Percentiles rank a stretch among this genome's conserved stretches.
Conservation (phyloP, 2,329 filamentous ascomycete genomes). For the Trichoderma breve region DNA sequence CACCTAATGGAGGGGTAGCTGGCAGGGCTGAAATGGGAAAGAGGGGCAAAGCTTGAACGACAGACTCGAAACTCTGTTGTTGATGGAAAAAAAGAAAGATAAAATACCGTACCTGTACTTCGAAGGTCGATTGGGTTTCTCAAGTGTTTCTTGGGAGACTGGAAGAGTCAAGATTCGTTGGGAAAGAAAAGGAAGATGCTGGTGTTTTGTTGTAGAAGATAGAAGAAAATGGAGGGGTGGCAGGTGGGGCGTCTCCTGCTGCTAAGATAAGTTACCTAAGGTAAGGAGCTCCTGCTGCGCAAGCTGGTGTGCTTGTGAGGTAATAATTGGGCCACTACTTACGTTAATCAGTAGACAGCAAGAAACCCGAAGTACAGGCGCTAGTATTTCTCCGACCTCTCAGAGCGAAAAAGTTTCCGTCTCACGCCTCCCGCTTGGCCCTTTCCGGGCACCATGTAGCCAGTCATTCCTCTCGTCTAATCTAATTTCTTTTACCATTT, state of each 20-base stretch:
- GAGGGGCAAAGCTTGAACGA: background rate
- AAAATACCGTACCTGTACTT: constrained; percentile 8
- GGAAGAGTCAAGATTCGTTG: background rate
- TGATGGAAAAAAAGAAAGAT: background rate
- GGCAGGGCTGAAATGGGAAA: constrained; percentile 21
- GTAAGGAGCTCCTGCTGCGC: background rate
- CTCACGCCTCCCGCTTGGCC: background rate
- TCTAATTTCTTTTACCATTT: constrained; percentile 6
- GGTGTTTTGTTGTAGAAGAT: constrained; percentile 15
- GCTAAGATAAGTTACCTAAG: constrained; percentile 13
- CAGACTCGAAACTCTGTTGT: background rate
- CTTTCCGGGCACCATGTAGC: background rate
- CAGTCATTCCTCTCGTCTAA: background rate
- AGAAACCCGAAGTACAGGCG: constrained; percentile 1
- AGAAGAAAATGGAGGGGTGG: constrained; percentile 20
- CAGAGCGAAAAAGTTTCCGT: constrained; percentile 1
- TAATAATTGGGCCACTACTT: constrained; percentile 15
- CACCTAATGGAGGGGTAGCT: constrained; percentile 22
- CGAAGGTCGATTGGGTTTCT: constrained; percentile 15
- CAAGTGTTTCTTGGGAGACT: constrained; percentile 9
- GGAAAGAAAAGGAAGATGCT: constrained; percentile 11
- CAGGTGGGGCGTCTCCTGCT: constrained; percentile 15
- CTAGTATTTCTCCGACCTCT: constrained; percentile 16
- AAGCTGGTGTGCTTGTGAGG: constrained; percentile 15
- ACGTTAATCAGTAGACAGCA: constrained; percentile 16